phyloP scores from a whole-genome alignment of 371 early-diverging fungal species.

The Thermomucor indicae-seudaticae region DNA sequence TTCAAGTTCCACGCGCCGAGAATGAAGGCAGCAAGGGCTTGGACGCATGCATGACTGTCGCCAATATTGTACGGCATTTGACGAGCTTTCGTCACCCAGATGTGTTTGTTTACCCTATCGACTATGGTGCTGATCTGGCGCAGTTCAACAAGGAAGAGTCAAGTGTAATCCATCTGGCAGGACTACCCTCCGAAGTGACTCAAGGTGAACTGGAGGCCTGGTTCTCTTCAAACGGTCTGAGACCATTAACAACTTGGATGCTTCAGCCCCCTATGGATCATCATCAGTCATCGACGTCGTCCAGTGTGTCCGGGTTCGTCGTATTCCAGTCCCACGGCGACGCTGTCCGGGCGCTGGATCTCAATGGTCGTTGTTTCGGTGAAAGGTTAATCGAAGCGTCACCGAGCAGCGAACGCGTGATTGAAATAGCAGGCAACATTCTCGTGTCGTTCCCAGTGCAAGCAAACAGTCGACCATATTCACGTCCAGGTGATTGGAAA shows the following conservation, averaged over 20 bases:
- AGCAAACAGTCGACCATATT: conserved; percentile 26
- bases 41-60: conserved; percentile 59
- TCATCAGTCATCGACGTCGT: conserved; percentile 43
- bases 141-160: conserved; percentile 69
- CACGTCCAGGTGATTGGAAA: conserved; percentile 78
- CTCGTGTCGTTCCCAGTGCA: conserved; percentile 58
- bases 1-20: conserved; percentile 40
- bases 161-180: conserved; percentile 60
- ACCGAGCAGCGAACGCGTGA: conserved; percentile 55
- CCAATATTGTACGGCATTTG: conserved; percentile 53
- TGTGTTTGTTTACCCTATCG: conserved; percentile 63
- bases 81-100: conserved; percentile 51
- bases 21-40: conserved; percentile 58
- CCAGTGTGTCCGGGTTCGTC: conserved; percentile 59
- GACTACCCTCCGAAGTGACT: conserved; percentile 58
- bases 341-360: conserved; percentile 55
- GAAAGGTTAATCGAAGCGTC: conserved; percentile 65
- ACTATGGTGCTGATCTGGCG: conserved; percentile 57
- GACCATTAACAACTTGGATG: conserved; percentile 56
- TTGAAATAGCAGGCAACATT: conserved; percentile 47
- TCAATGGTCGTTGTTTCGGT: conserved; percentile 67
- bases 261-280: conserved; percentile 40
- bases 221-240: conserved; percentile 56
- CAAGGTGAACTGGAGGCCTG: conserved; percentile 65
- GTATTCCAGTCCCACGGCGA: conserved; percentile 56